Conservation (phyloP, 306 rosid species). For the Hippophae tibetana region DNA sequence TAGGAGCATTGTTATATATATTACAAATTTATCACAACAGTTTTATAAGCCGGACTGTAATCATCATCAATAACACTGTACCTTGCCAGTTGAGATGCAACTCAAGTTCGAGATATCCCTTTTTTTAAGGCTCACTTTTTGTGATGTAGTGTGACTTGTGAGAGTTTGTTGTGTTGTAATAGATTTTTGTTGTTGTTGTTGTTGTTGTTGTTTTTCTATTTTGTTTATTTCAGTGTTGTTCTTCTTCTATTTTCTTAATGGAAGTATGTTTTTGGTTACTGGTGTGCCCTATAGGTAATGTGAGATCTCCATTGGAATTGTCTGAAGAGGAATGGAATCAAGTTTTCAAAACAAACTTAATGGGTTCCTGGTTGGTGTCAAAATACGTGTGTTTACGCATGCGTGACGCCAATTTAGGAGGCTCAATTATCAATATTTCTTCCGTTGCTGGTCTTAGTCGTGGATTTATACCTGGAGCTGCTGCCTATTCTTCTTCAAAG, state of each 20-base stretch:
- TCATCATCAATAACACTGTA: too few species aligned
- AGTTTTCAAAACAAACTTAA: constrained; percentile 45
- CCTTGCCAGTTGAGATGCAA: too few species aligned
- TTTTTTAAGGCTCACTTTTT: too few species aligned
- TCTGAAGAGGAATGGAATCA: constrained; percentile 66
- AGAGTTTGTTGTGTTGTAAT: too few species aligned
- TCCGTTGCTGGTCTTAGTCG: constrained; percentile 53
- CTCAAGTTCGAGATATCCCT: too few species aligned
- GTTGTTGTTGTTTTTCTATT: too few species aligned
- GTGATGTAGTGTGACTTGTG: too few species aligned
- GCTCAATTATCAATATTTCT: constrained; percentile 66
- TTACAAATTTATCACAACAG: too few species aligned
- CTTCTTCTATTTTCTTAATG: too few species aligned
- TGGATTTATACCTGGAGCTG: constrained; percentile 54
- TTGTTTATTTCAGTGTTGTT: background rate
- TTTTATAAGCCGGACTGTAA: too few species aligned
- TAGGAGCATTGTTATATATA: too few species aligned
- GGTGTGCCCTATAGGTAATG: constrained; percentile 35
- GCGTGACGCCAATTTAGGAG: constrained; percentile 39
- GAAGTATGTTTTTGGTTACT: background rate
- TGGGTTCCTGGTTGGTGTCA: constrained; percentile 68
- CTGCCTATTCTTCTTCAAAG: constrained; percentile 55
- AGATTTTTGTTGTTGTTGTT: too few species aligned
- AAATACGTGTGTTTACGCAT: constrained; percentile 45
- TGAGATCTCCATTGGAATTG: constrained; percentile 42